phyloP scores from a whole-genome alignment of 2,329 filamentous ascomycete genomes.

The Dactylellina cionopaga region DNA sequence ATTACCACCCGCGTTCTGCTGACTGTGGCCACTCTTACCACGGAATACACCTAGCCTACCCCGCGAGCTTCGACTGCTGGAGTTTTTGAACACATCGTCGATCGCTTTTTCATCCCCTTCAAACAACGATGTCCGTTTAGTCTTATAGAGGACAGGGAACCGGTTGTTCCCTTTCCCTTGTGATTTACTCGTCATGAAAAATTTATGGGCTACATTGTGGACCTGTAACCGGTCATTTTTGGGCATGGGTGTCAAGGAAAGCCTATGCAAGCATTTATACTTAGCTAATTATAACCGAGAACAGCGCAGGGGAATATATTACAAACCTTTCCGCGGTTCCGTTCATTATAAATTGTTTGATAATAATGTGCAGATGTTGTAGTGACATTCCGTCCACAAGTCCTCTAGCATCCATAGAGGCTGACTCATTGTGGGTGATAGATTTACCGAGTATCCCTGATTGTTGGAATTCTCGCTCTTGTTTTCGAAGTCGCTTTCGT shows the following conservation, averaged over 20 bases:
- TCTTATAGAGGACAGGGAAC: constrained; percentile 81
- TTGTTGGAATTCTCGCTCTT: constrained; percentile 74
- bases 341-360: constrained; percentile 75
- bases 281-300: neutral
- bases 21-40: constrained; percentile 57
- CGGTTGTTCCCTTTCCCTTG: constrained; percentile 77
- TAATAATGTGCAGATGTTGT: constrained; percentile 75
- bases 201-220: constrained; percentile 78
- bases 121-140: constrained; percentile 68
- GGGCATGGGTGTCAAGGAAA: constrained; percentile 84
- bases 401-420: constrained; percentile 70
- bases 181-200: constrained; percentile 86
- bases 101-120: constrained; percentile 69
- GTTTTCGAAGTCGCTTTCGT: constrained; percentile 77
- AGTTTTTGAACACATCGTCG: constrained; percentile 63
- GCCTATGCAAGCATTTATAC: constrained; percentile 63
- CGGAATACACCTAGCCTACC: constrained; percentile 60
- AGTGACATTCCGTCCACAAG: constrained; percentile 78
- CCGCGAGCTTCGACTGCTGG: constrained; percentile 68
- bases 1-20: constrained; percentile 59
- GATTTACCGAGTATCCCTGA: constrained; percentile 73
- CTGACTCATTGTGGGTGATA: constrained; percentile 62
- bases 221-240: constrained; percentile 79
- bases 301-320: neutral
- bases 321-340: constrained; percentile 68